Conservation (phyloP, 1,284 basidiomycete species). For the Puccinia horiana region DNA sequence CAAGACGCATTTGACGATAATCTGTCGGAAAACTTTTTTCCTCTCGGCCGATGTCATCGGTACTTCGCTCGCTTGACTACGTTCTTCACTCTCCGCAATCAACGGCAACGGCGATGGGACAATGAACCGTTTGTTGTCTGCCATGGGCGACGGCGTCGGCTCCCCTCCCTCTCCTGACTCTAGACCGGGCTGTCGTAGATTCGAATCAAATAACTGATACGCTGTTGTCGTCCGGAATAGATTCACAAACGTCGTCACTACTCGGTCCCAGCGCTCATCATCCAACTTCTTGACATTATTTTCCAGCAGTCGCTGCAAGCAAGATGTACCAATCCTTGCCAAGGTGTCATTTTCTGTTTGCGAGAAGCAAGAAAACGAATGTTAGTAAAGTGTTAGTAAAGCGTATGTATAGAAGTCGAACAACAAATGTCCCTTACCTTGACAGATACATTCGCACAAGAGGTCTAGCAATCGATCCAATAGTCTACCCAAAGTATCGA, state of each 20-base stretch:
- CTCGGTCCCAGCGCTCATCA: slow-evolving; percentile 81
- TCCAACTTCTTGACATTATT: slow-evolving; percentile 88
- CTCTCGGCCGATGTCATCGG: slow-evolving; percentile 67
- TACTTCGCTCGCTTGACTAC: slow-evolving; percentile 27
- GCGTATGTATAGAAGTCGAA: background rate
- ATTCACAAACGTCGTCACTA: slow-evolving; percentile 89
- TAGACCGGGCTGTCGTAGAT: slow-evolving; percentile 65
- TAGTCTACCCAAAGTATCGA: slow-evolving; percentile 84
- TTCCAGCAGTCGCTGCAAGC: slow-evolving; percentile 92
- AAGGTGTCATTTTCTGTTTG: slow-evolving; percentile 90
- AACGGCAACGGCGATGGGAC: slow-evolving; percentile 77
- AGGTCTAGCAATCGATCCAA: slow-evolving; percentile 89
- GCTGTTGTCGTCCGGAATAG: slow-evolving; percentile 97
- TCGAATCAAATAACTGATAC: slow-evolving; percentile 92
- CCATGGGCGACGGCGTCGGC: slow-evolving; percentile 44
- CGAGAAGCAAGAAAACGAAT: background rate
- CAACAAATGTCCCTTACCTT: slow-evolving; percentile 67
- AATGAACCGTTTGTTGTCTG: slow-evolving; percentile 66
- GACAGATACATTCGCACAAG: slow-evolving; percentile 95
- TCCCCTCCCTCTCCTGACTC: slow-evolving; percentile 58
- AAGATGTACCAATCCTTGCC: slow-evolving; percentile 95
- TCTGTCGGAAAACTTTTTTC: slow-evolving; percentile 92
- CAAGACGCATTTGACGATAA: slow-evolving; percentile 99
- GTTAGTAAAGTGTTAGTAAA: background rate
- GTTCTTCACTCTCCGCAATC: slow-evolving; percentile 50